Base-by-base conservation (phyloP, 352 stramenopile genomes). In the Globisporangium parvum region DNA sequence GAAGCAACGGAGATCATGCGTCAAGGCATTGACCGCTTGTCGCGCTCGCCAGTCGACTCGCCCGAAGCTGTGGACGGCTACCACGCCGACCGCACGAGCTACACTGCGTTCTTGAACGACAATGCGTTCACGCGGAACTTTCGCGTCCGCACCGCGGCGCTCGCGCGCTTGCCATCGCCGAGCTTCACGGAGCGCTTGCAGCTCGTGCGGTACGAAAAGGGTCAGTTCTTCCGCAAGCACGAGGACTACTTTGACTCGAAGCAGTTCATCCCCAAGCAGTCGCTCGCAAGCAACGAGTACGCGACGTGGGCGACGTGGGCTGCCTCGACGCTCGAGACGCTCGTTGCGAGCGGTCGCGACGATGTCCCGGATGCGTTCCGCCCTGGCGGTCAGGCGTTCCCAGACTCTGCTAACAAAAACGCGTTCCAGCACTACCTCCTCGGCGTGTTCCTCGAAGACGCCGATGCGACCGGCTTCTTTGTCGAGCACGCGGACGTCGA, bases 231-330 rank as follows among this genome's bases (percentile, higher is more conserved):
- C 53, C 80, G 80, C 33, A 79, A 87, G 56, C 80, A 88, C 55
- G 72, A 88, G 56, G 80, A 91, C 55, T 88, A 88, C 56, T 91
- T 91, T 57, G 66, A 82, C 33, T 85, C 71, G 21, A 88, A 86
- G 58, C 66, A 78, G 57, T 88, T 90, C 35, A 33, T 88, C 12
- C 71, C 71, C 3, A 68, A 51, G 35, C 69, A 82, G 17, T 44
- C 69, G 42, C 58, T 84, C 21, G 70, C 71, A 12, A 53, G 33
- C 4, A 26, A 64, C 0, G 73, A 84, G 35, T 88, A 80, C 59
- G 39, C 62, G 15, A 57, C 31, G 40, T 91, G 77, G 76, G 67
- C 68, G 18, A 42, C 48, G 9, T 91, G 78, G 78, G 76, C 80
- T 0, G 68, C 67, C 0, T 37, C 54, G 14, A 70, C 67, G 59